phyloP scores from a whole-genome alignment of 2,329 filamentous ascomycete species.

The Venturia nashicola region DNA sequence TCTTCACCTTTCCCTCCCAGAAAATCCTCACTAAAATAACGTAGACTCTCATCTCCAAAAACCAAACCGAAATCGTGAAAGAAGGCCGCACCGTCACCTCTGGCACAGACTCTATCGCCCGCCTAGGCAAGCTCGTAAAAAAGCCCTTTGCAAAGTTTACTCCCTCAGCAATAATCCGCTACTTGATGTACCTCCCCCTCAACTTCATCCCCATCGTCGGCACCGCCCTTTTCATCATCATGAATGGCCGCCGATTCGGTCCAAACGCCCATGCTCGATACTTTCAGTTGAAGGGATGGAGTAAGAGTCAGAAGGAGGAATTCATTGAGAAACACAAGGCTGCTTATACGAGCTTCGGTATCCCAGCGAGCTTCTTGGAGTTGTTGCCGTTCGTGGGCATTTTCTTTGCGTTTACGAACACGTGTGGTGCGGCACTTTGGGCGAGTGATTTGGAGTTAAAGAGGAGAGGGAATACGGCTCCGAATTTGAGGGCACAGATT shows the following conservation, averaged over 20 bases:
- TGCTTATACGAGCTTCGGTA: constrained; percentile 64
- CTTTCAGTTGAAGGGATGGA: constrained; percentile 86
- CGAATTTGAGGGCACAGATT: constrained; percentile 1
- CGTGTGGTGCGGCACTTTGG: constrained; percentile 76
- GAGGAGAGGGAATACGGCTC: constrained; percentile 6
- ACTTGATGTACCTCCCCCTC: constrained; percentile 73
- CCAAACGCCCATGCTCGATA: constrained; percentile 53
- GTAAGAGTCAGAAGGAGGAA: constrained; percentile 46
- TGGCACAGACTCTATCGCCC: constrained; percentile 31
- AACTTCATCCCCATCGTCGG: constrained; percentile 90
- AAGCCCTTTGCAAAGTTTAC: constrained; percentile 36
- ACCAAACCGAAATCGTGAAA: constrained; percentile 46
- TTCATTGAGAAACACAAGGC: constrained; percentile 61
- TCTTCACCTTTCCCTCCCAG: background rate
- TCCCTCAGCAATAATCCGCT: constrained; percentile 49
- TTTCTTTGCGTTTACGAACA: constrained; percentile 76
- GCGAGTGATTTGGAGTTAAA: constrained; percentile 47
- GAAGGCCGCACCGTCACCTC: constrained; percentile 56
- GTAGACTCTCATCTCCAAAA: constrained; percentile 39
- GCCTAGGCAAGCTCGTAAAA: constrained; percentile 39
- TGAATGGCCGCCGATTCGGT: constrained; percentile 48
- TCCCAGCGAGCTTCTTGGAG: constrained; percentile 64
- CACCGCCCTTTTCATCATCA: constrained; percentile 63
- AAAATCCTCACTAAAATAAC: background rate
- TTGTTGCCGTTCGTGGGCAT: constrained; percentile 68